A percentile compares a stretch with the other conserved stretches of the same genome.
phyloP scores from a whole-genome alignment of 1,284 basidiomycete genomes.

The Thecaphora thlaspeos region DNA sequence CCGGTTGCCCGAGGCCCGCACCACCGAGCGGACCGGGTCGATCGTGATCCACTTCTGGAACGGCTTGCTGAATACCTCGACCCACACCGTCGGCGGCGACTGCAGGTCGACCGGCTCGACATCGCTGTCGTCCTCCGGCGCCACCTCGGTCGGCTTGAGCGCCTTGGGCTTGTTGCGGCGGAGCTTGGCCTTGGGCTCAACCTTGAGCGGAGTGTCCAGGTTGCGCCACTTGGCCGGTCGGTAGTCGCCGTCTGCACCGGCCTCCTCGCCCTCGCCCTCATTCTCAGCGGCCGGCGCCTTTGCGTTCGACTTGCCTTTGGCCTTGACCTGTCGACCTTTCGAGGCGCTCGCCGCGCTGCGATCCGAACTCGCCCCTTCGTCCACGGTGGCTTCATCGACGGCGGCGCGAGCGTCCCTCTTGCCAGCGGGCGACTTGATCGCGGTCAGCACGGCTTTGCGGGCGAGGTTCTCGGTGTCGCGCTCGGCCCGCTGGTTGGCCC shows the following conservation, averaged over 20 bases:
- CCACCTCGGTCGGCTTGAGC: constrained; percentile 36
- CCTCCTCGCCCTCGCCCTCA: constrained; percentile 1
- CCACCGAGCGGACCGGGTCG: constrained; percentile 72
- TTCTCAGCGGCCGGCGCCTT: constrained; percentile 1
- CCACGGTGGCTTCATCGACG: constrained; percentile 4
- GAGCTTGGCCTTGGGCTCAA: constrained; percentile 38
- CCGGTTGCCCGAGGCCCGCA: constrained; percentile 44
- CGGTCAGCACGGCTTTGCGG: neutral
- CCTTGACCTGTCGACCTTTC: neutral
- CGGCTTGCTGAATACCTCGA: constrained; percentile 89
- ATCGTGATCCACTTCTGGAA: constrained; percentile 90
- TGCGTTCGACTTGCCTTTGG: constrained; percentile 22
- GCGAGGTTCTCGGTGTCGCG: neutral
- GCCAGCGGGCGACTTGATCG: neutral
- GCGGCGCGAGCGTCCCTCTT: neutral
- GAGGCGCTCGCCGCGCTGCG: constrained; percentile 1
- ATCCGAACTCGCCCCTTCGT: constrained; percentile 4
- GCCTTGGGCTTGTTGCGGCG: constrained; percentile 30
- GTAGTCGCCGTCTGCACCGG: constrained; percentile 20
- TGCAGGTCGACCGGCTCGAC: constrained; percentile 55
- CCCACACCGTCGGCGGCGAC: constrained; percentile 90
- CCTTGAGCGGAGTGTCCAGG: constrained; percentile 32
- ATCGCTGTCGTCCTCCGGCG: constrained; percentile 20
- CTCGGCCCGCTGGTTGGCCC: neutral
- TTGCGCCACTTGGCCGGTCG: constrained; percentile 38